Conservation (phyloP, 1,284 basidiomycete genomes). For the Agroathelia rolfsii region DNA sequence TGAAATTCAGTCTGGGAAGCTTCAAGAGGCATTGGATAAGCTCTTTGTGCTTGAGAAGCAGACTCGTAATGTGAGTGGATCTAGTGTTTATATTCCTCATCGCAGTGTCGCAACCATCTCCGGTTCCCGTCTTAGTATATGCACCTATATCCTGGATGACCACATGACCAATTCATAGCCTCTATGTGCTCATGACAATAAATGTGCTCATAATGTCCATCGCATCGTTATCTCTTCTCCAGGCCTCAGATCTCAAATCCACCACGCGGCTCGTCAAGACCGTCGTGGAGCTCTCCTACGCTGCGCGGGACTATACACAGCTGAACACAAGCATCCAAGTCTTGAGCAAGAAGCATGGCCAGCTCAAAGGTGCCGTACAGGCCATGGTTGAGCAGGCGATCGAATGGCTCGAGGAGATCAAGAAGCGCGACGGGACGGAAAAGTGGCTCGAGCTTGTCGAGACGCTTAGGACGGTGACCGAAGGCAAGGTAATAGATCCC, state of each 20-base stretch:
- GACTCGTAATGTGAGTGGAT: slow-evolving; percentile 74
- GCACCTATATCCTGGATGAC: too few relatives aligned
- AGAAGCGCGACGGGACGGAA: slow-evolving; percentile 54
- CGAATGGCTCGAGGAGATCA: slow-evolving; percentile 70
- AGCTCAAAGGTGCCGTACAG: slow-evolving; percentile 86
- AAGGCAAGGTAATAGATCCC: slow-evolving; percentile 73
- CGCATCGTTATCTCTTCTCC: slow-evolving; percentile 12
- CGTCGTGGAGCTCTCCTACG: slow-evolving; percentile 63
- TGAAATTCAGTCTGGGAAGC: slow-evolving; percentile 52
- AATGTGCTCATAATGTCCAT: not conserved
- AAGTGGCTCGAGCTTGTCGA: slow-evolving; percentile 84
- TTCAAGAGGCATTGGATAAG: slow-evolving; percentile 85
- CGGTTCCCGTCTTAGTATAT: not conserved
- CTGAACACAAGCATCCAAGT: slow-evolving; percentile 68
- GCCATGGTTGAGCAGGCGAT: slow-evolving; percentile 85
- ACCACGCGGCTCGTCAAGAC: slow-evolving; percentile 81
- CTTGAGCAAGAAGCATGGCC: slow-evolving; percentile 95
- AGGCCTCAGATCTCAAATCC: slow-evolving; percentile 90
- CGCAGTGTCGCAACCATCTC: too few relatives aligned
- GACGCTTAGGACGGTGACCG: slow-evolving; percentile 85
- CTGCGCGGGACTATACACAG: slow-evolving; percentile 57
- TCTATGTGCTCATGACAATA: not conserved
- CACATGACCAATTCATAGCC: not conserved
- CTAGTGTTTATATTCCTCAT: not conserved
- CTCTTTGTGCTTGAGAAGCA: slow-evolving; percentile 90